Base-by-base conservation (phyloP, 495 filamentous ascomycete species). In the Astrothelium macrocarpum region DNA sequence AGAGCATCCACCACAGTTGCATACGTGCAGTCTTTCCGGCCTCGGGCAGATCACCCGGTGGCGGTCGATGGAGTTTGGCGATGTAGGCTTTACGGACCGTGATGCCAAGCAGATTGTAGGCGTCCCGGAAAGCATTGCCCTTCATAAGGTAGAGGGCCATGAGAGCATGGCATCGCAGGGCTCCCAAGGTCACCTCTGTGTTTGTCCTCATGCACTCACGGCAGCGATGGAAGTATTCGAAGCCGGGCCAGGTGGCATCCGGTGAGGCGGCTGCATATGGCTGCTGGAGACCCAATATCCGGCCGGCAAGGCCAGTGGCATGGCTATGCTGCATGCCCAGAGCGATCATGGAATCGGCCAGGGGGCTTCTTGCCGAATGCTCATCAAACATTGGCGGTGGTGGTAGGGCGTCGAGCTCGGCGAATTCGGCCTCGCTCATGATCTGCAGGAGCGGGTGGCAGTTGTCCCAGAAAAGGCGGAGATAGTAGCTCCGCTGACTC, bases 91-190 rank as follows among this genome's bases (percentile, higher is more conserved):
- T 49, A n/a, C 45, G 45, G n/a, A 49, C 45, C 16, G 45, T 49
- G 45, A 49, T 49, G 45, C 45, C 45, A n/a, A 49, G 45, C 45
- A 49, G 45, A 49, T 49, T 49, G 45, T 49, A 49, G 45, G 45
- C 45, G n/a, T 49, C 45, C 45, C 45, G 45, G 45, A 49, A 49
- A 49, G 45, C 45, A 20, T 20, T 49, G 45, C 45, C 45, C 45
- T 49, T 49, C 45, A 49, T 49, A n/a, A 49, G 45, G 45, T 49
- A 49, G 45, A 49, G 45, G n/a, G 45, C 45, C 45, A 49, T 49
- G 45, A 49, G 45, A 12, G 45, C 45, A 20, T 49, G 45, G 45
- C 45, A 49, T 49, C 45, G 45, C 5, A 49, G 45, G 1, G 45
- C 18, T n/a, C 45, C 45, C 45, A 49, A 49, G 45, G 12, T 49